These are phyloP conservation scores for Trichosanthes cucumerina DNA, from an alignment of 306 rosid genomes.

Conservation along the genomic window DNA sequence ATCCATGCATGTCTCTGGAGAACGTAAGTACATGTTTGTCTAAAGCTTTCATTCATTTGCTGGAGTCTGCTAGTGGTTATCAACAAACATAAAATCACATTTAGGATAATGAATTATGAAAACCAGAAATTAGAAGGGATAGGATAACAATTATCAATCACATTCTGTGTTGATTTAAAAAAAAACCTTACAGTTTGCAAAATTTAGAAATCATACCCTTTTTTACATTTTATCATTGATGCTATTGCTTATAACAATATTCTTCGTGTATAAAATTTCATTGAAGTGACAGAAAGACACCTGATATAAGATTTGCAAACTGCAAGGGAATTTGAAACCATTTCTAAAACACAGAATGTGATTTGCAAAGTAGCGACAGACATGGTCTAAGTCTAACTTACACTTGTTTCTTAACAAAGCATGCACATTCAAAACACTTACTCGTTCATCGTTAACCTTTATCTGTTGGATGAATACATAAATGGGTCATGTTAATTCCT, in stretches of 20 bases:
- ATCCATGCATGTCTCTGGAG: slow-evolving; percentile 93
- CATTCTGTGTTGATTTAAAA: neutral
- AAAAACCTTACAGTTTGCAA: neutral
- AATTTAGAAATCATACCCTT: neutral
- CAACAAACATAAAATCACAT: neutral
- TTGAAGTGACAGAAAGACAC: no score
- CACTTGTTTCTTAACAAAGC: neutral
- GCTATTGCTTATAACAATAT: neutral
- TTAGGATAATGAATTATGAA: neutral
- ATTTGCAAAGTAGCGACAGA: neutral
- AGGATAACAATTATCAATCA: neutral
- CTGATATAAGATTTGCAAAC: neutral
- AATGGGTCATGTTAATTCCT: neutral
- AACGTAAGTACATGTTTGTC: slow-evolving; percentile 51
- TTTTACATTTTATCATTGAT: neutral
- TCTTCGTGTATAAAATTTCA: no score
- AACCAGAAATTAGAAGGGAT: neutral
- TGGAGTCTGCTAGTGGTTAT: neutral
- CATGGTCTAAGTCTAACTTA: neutral
- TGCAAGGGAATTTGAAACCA: neutral
- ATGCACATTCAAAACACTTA: neutral
- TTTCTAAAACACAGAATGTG: neutral
- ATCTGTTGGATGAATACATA: neutral
- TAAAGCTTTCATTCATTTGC: neutral
- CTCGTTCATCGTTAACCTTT: neutral